Base-by-base conservation (phyloP, 2,329 filamentous ascomycete species). In the Calonectria henricotiae region DNA sequence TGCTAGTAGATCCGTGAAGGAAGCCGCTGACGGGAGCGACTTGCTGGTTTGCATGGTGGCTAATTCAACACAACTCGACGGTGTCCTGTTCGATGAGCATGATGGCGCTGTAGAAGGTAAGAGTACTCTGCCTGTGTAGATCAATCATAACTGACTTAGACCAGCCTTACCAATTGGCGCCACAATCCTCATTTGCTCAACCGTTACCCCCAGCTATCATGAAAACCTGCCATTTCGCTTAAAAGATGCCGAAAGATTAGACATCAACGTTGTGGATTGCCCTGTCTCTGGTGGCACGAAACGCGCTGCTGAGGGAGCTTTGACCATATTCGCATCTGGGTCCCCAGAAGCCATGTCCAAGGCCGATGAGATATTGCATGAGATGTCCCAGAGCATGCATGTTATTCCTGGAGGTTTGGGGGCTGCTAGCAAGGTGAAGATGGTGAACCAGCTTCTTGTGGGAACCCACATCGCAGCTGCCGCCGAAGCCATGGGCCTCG, bases 301-400 rank as follows among this genome's bases (percentile, higher is more conserved):
- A 0, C 61, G 78, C 4, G 91, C 90, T 1, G 89, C 88, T 0
- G 85, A 89, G 60, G 90, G 91, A 1, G 91, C 89, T 0, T 81
- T 93, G 44, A 92, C 91, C 5, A 94, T 95, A 77, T 93, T 95
- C 88, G 91, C 91, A 0, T 90, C 90, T 3, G 91, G 87, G 0
- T 84, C 87, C 0, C 85, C 88, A 0, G 85, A 84, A 2, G 89
- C 89, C 4, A 81, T 94, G 1, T 83, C 86, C 37, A 87, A 86
- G 66, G 91, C 87, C 0, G 85, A 85, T 20, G 86, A 85, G 55
- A 81, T 94, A 1, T 84, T 95, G 1, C 84, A 89, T 62, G 88
- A 88, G 73, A 89, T 95, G 85, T 89, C 92, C 1, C 72, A 77
- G 13, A 93, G 93, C 79, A 82, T 95, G 9, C 91, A 90, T 77